Evolutionary conservation across 2,329 filamentous ascomycete species (phyloP).

Genomic region (Aspergillus sojae): DNA sequence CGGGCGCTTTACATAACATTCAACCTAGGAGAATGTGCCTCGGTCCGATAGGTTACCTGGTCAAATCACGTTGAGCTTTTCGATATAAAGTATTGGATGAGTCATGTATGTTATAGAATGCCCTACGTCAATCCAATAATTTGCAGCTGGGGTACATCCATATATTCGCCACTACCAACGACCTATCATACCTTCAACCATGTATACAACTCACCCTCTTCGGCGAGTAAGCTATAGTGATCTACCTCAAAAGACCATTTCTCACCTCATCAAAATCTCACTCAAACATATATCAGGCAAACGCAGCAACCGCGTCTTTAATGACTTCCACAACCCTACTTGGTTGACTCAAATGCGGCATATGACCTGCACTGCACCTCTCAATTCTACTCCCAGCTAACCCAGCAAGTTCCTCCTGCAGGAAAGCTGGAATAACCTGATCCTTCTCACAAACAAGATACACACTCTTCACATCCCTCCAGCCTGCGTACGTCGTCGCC

Average conservation of each 20-base stretch:
- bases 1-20: too few relatives aligned
- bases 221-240: too few relatives aligned
- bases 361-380: not conserved
- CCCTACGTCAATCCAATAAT: too few relatives aligned
- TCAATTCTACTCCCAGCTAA: not conserved
- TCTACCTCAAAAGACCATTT: too few relatives aligned
- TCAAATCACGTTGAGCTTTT: too few relatives aligned
- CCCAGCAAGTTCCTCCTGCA: not conserved
- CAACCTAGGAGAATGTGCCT: too few relatives aligned
- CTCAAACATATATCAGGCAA: not conserved
- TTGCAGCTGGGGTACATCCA: too few relatives aligned
- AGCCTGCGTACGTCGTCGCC: not conserved
- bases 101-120: too few relatives aligned
- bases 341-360: not conserved
- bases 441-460: not conserved
- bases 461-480: not conserved
- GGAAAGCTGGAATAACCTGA: not conserved
- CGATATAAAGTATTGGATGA: too few relatives aligned
- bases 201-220: accelerated
- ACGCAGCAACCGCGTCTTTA: not conserved
- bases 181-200: too few relatives aligned
- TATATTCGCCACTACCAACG: too few relatives aligned
- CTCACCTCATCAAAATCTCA: not conserved
- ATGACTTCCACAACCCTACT: not conserved
- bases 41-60: too few relatives aligned